phyloP scores from a whole-genome alignment of 129 eudicot species.

The Apium graveolens region DNA sequence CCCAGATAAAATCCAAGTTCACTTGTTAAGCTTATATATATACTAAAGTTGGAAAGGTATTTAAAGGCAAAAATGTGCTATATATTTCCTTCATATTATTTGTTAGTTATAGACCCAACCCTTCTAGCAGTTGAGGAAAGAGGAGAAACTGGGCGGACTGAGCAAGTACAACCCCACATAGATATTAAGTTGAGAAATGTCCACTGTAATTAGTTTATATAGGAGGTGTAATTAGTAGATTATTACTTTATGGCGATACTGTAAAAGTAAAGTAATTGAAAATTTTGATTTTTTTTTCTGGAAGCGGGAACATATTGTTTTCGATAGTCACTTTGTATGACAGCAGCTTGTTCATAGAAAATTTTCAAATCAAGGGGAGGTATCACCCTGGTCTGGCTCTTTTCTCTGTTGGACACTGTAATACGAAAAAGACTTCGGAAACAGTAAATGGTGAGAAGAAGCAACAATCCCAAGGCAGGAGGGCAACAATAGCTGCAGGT shows the following conservation, averaged over 20 bases:
- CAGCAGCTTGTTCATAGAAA: not conserved
- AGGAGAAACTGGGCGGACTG: not conserved
- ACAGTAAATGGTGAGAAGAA: no score
- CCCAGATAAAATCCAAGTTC: constrained; percentile 53
- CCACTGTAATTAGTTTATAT: constrained; percentile 1
- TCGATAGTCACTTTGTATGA: not conserved
- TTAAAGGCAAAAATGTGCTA: not conserved
- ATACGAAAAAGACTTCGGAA: no score
- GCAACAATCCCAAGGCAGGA: no score
- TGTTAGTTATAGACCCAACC: not conserved
- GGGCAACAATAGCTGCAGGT: no score
- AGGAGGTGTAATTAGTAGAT: not conserved
- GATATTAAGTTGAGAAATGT: constrained; percentile 1
- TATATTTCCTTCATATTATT: not conserved
- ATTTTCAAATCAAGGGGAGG: not conserved
- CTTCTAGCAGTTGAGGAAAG: not conserved
- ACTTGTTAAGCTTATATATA: not conserved
- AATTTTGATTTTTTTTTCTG: not conserved
- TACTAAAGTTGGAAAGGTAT: not conserved
- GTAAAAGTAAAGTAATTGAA: not conserved
- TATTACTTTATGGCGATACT: not conserved
- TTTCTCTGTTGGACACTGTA: no score
- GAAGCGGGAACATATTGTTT: not conserved
- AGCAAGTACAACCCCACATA: not conserved
- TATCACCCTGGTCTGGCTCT: no score